Conservation (phyloP, 1,139 yeast genomes). For the Yamadazyma jaroonii region DNA sequence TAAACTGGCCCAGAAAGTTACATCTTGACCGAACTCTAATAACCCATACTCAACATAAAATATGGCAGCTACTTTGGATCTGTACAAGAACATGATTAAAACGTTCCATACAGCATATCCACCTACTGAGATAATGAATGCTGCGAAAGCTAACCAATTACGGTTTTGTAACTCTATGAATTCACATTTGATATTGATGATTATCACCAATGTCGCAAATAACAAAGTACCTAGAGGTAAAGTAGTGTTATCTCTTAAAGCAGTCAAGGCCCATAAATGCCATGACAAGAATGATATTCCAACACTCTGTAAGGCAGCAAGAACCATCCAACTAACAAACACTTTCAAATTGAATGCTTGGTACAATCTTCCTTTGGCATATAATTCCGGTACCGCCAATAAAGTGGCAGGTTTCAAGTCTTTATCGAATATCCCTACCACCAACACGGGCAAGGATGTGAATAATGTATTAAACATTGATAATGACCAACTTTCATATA, state of each 20-base stretch:
- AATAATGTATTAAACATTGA: conserved; percentile 96
- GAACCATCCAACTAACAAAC: conserved; percentile 74
- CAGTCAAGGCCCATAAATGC: conserved; percentile 65
- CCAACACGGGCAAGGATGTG: conserved; percentile 87
- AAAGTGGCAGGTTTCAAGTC: conserved; percentile 87
- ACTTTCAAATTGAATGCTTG: conserved; percentile 70
- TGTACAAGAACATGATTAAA: conserved; percentile 66
- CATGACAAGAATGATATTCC: conserved; percentile 66
- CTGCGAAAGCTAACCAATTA: conserved; percentile 67
- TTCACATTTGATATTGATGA: conserved; percentile 77
- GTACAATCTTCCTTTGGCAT: conserved; percentile 71
- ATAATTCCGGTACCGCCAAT: conserved; percentile 88
- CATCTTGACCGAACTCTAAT: conserved; percentile 71
- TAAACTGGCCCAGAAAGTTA: conserved; percentile 82
- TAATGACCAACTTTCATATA: conserved; percentile 94
- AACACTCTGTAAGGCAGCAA: conserved; percentile 74
- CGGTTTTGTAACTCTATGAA: conserved; percentile 82
- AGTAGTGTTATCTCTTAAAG: conserved; percentile 68
- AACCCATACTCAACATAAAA: conserved; percentile 75
- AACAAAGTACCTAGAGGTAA: conserved; percentile 79
- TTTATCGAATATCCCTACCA: conserved; percentile 93
- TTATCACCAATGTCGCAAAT: conserved; percentile 66
- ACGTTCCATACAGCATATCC: conserved; percentile 92
- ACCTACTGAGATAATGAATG: conserved; percentile 69
- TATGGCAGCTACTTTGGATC: conserved; percentile 55